These are phyloP conservation scores for Rhodosporidiobolus odoratus DNA, from an alignment of 768 basidiomycete species.

Conservation along the genomic window DNA sequence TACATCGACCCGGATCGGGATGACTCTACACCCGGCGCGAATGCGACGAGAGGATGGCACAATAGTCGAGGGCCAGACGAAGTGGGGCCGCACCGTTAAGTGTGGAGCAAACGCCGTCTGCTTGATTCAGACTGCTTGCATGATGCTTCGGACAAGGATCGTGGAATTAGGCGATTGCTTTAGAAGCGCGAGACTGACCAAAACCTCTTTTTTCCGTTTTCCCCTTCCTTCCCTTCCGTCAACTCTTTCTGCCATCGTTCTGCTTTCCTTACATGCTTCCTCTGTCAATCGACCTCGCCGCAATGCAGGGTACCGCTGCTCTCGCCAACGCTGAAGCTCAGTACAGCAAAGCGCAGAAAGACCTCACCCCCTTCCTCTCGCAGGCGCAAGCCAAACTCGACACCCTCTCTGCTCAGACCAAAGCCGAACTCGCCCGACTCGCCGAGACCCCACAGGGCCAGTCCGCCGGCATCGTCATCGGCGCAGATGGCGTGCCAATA, in stretches of 20 bases:
- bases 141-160: too few species aligned
- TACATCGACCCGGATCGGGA: not conserved
- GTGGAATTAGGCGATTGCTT: too few species aligned
- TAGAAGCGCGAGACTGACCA: too few species aligned
- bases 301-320: not conserved
- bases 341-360: slow-evolving; percentile 24
- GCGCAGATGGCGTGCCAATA: slow-evolving; percentile 31
- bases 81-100: too few species aligned
- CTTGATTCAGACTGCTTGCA: too few species aligned
- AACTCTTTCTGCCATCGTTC: not conserved
- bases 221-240: not conserved
- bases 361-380: slow-evolving; percentile 33
- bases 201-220: not conserved
- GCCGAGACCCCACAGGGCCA: not conserved
- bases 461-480: slow-evolving; percentile 23
- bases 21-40: too few species aligned
- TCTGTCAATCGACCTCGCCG: too few species aligned
- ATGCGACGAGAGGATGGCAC: not conserved
- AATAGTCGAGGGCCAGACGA: not conserved
- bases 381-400: slow-evolving; percentile 30
- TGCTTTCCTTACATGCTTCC: not conserved
- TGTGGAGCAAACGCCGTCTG: too few species aligned
- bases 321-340: slow-evolving; percentile 27
- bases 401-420: slow-evolving; percentile 20
- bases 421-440: slow-evolving; percentile 31